A percentile compares a stretch with the other conserved stretches of the same genome.
phyloP scores from a whole-genome alignment of 768 basidiomycete genomes.

The Mycena galopus region DNA sequence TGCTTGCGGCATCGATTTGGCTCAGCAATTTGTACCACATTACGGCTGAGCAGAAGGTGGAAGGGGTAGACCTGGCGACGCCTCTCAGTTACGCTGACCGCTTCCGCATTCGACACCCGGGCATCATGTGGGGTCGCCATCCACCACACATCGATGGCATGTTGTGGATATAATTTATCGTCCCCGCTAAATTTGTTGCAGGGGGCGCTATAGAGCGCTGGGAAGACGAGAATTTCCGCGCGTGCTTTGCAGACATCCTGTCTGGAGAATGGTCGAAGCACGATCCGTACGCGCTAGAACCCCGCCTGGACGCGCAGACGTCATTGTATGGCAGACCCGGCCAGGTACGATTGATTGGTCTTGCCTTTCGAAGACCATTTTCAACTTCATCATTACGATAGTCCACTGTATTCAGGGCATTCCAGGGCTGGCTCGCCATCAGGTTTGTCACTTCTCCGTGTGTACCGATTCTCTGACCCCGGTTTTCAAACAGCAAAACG shows the following conservation, averaged over 20 bases:
- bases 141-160: constrained; percentile 41
- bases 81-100: constrained; percentile 73
- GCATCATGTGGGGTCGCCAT: constrained; percentile 59
- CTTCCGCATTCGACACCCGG: constrained; percentile 73
- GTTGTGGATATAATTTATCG: constrained; percentile 12
- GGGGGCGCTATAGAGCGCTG: constrained; percentile 76
- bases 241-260: constrained; percentile 65
- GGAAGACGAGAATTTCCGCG: constrained; percentile 64
- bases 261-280: constrained; percentile 64
- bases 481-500: constrained; percentile 54
- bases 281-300: constrained; percentile 67
- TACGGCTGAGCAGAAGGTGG: constrained; percentile 46
- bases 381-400: constrained; percentile 20
- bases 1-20: constrained; percentile 61
- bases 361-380: background rate
- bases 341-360: constrained; percentile 48
- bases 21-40: constrained; percentile 63
- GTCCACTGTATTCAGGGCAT: constrained; percentile 60
- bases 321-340: constrained; percentile 64
- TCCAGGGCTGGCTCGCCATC: constrained; percentile 73
- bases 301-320: constrained; percentile 62
- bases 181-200: constrained; percentile 36
- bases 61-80: constrained; percentile 63
- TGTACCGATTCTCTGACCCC: background rate
- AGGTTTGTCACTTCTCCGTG: constrained; percentile 53